phyloP scores from a whole-genome alignment of 192 early-diverging fungal species.

The Coemansia sp. region DNA sequence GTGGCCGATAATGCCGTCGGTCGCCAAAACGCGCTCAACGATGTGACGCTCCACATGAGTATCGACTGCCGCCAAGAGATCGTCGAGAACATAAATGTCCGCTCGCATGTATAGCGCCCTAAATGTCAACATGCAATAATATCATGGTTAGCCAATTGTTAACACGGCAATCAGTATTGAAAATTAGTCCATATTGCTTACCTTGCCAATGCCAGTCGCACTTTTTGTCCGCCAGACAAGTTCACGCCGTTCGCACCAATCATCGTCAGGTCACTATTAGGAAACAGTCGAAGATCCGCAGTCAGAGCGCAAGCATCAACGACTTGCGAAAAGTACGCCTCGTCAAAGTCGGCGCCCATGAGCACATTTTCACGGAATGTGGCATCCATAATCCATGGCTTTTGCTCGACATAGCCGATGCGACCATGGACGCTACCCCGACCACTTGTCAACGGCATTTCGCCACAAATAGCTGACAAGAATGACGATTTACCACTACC shows the following conservation, averaged over 20 bases:
- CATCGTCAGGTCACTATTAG: constrained; percentile 48
- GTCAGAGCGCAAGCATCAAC: constrained; percentile 32
- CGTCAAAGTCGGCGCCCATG: constrained; percentile 41
- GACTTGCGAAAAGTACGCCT: constrained; percentile 21
- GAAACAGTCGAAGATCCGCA: constrained; percentile 25
- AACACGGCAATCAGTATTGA: background rate
- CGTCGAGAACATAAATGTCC: constrained; percentile 71
- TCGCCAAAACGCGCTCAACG: constrained; percentile 51
- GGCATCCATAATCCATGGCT: constrained; percentile 40
- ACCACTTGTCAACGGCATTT: constrained; percentile 78
- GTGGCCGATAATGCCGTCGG: constrained; percentile 29
- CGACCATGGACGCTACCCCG: constrained; percentile 67
- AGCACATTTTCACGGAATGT: constrained; percentile 55
- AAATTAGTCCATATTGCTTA: background rate
- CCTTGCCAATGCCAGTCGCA: constrained; percentile 63
- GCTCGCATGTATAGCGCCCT: constrained; percentile 65
- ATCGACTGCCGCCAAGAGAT: constrained; percentile 69
- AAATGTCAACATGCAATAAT: background rate
- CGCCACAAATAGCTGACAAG: constrained; percentile 69
- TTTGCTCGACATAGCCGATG: constrained; percentile 49
- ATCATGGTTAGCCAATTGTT: background rate
- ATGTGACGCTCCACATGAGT: constrained; percentile 61
- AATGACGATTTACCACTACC: constrained; percentile 75
- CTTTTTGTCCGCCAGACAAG: constrained; percentile 65
- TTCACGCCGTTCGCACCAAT: constrained; percentile 62